Percentiles rank a stretch among this genome's conserved stretches.
Conservation (phyloP, 352 stramenopile species). For the Phytophthora sansomeana region DNA sequence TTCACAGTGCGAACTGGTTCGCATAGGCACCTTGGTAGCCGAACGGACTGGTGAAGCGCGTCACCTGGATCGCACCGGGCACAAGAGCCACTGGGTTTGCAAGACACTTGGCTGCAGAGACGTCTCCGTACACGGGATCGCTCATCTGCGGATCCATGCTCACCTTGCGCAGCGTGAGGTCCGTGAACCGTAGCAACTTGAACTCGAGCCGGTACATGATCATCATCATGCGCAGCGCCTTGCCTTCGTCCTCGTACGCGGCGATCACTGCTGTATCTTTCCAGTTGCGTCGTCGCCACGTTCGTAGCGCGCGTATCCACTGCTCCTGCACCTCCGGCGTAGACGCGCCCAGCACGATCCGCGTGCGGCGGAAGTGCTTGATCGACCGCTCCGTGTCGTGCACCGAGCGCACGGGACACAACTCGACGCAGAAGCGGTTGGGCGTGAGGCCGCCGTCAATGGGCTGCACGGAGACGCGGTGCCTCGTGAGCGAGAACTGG, state of each 20-base stretch:
- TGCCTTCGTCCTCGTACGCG: slow-evolving; percentile 70
- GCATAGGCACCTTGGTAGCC: slow-evolving; percentile 38
- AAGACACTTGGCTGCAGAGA: slow-evolving; percentile 22
- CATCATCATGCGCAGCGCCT: slow-evolving; percentile 74
- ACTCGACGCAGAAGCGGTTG: slow-evolving; percentile 76
- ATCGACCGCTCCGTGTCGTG: slow-evolving; percentile 81
- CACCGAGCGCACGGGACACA: slow-evolving; percentile 77
- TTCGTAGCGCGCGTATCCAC: slow-evolving; percentile 77
- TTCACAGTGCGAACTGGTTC: slow-evolving; percentile 39
- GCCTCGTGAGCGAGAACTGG: slow-evolving; percentile 76
- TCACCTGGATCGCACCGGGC: slow-evolving; percentile 36
- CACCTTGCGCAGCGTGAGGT: slow-evolving; percentile 61
- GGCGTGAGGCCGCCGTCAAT: slow-evolving; percentile 53
- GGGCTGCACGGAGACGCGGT: slow-evolving; percentile 62
- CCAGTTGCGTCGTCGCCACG: slow-evolving; percentile 84
- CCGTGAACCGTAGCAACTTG: slow-evolving; percentile 59
- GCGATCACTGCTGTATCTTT: slow-evolving; percentile 69
- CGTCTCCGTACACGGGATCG: slow-evolving; percentile 22
- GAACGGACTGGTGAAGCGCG: slow-evolving; percentile 41
- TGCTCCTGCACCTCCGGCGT: slow-evolving; percentile 52
- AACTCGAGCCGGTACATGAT: slow-evolving; percentile 69
- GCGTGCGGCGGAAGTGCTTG: slow-evolving; percentile 60
- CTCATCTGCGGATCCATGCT: slow-evolving; percentile 22
- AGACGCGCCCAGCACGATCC: slow-evolving; percentile 67
- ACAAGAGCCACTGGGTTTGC: slow-evolving; percentile 25